Evolutionary conservation across 164 flowering plant species (phyloP).

Genomic region (Magnolia sinica): DNA sequence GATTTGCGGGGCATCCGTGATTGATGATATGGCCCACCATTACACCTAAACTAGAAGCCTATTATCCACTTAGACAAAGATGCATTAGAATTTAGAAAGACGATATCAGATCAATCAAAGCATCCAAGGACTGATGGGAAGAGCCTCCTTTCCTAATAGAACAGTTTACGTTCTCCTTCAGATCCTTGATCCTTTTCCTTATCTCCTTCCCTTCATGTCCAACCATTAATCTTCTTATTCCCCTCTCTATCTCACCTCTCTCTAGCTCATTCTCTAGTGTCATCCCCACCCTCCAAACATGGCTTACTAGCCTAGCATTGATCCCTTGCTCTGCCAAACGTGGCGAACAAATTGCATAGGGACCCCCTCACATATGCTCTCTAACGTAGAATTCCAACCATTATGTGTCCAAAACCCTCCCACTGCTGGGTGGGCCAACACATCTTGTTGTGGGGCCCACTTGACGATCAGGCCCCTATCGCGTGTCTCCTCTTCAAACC

Average conservation of each 20-base stretch:
- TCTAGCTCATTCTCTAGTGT: no score
- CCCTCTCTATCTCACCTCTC: conserved; percentile 1
- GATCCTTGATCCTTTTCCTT: neutral
- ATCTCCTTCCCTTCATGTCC: conserved; percentile 11
- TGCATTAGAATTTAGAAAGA: neutral
- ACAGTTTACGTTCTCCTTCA: conserved; percentile 29
- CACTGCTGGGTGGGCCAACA: conserved; percentile 47
- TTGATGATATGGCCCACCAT: no score
- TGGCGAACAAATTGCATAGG: no score
- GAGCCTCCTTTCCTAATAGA: conserved; percentile 39
- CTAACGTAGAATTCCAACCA: conserved; percentile 31
- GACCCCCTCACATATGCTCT: neutral
- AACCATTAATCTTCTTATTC: conserved; percentile 9
- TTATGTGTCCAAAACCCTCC: conserved; percentile 51
- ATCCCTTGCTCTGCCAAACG: no score
- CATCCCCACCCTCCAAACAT: no score
- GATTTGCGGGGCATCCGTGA: no score
- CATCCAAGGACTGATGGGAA: conserved; percentile 25
- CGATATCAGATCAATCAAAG: conserved; percentile 10
- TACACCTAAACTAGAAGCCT: no score
- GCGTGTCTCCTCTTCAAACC: conserved; percentile 14
- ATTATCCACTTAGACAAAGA: no score
- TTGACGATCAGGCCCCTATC: conserved; percentile 32
- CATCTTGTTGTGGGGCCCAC: conserved; percentile 65
- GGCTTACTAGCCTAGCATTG: no score